Percentiles rank a stretch among this genome's conserved stretches.
Evolutionary conservation across 148 eudicot species (phyloP).

Genomic region (Vaccinium myrtillus): DNA sequence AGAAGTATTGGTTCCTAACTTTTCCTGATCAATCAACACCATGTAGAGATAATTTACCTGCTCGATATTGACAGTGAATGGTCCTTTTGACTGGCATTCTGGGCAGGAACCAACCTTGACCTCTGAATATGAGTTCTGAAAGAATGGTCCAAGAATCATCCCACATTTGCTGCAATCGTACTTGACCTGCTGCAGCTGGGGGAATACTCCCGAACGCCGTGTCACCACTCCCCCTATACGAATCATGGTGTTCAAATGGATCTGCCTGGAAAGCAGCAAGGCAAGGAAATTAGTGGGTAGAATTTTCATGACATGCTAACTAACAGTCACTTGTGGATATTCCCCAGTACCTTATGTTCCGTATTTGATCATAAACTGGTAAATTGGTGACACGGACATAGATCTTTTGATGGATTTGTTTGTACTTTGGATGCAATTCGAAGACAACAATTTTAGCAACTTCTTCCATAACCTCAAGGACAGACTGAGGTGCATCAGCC

Average conservation of each 20-base stretch:
- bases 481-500: conserved; percentile 97
- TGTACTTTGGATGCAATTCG: conserved; percentile 81
- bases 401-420: conserved; percentile 79
- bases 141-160: conserved; percentile 80
- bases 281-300: background rate
- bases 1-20: background rate
- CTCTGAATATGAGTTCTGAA: conserved; percentile 90
- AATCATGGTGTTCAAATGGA: conserved; percentile 95
- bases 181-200: conserved; percentile 93
- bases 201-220: conserved; percentile 93
- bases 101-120: conserved; percentile 99
- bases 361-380: conserved; percentile 93
- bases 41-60: conserved; percentile 45
- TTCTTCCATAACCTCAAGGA: conserved; percentile 98
- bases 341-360: conserved; percentile 72
- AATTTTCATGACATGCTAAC: background rate
- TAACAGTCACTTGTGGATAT: background rate
- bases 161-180: conserved; percentile 97
- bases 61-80: conserved; percentile 89
- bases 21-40: background rate
- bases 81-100: conserved; percentile 96
- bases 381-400: conserved; percentile 83
- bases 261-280: conserved; percentile 55
- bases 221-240: conserved; percentile 98
- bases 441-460: conserved; percentile 85